Percentiles rank a stretch among this genome's conserved stretches.
These are phyloP conservation scores for Cucumis cinereus DNA, from an alignment of 306 rosid genomes.

Conservation along the genomic window DNA sequence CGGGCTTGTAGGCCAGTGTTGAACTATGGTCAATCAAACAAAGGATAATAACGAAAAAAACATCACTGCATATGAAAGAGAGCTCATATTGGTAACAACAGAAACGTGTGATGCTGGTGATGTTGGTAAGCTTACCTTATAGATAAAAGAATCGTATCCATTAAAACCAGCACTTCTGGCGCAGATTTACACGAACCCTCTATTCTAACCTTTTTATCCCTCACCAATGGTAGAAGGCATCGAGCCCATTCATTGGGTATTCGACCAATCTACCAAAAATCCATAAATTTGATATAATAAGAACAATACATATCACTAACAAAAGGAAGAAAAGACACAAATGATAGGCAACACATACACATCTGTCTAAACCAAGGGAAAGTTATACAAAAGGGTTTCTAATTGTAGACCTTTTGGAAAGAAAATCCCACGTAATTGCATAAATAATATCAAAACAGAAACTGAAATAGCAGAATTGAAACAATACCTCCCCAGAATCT, in stretches of 20 bases:
- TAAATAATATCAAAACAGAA: not conserved
- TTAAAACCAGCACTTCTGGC: conserved; percentile 55
- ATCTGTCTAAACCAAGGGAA: not conserved
- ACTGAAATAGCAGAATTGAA: not conserved
- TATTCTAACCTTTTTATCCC: conserved; percentile 55
- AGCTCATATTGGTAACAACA: not conserved
- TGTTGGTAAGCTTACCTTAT: conserved; percentile 35
- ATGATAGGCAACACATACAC: conserved; percentile 13
- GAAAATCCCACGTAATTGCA: not conserved
- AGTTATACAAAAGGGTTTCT: not conserved
- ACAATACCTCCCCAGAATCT: conserved; percentile 68
- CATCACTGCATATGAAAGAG: not conserved
- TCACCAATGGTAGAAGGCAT: conserved; percentile 74
- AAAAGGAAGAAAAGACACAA: not conserved
- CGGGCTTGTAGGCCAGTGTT: not conserved
- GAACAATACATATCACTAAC: not conserved
- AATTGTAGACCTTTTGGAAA: not conserved
- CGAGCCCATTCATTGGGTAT: conserved; percentile 97
- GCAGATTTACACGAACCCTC: conserved; percentile 63
- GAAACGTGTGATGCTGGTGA: not conserved
- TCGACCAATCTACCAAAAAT: conserved; percentile 61
- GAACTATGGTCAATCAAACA: not conserved
- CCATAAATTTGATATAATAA: not conserved
- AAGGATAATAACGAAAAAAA: not conserved
- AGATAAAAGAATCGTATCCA: conserved; percentile 69